Conservation (phyloP, 2,329 filamentous ascomycete genomes). For the Fusarium camptoceras region DNA sequence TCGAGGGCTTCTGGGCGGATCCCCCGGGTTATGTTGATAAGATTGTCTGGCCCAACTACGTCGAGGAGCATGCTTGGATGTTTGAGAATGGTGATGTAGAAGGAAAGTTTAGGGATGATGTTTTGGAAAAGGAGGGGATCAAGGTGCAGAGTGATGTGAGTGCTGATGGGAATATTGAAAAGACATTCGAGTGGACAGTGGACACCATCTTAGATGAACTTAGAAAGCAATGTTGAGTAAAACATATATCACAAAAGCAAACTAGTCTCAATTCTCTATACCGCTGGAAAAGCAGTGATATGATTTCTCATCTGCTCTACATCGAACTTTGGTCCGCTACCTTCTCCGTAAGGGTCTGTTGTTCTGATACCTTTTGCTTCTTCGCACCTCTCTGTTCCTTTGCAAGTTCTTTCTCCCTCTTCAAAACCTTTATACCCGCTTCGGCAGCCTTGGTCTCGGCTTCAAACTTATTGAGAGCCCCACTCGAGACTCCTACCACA, state of each 20-base stretch:
- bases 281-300: background rate
- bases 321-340: background rate
- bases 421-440: conserved; percentile 57
- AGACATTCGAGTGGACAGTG: conserved; percentile 76
- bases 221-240: conserved; percentile 44
- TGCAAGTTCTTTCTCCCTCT: conserved; percentile 26
- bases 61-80: conserved; percentile 81
- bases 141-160: conserved; percentile 60
- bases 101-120: conserved; percentile 61
- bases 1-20: conserved; percentile 94
- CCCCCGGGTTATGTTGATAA: conserved; percentile 94
- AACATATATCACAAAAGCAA: background rate
- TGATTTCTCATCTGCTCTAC: background rate
- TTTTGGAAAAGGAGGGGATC: conserved; percentile 59
- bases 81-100: conserved; percentile 78
- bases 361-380: background rate
- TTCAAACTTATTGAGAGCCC: conserved; percentile 63
- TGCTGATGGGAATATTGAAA: conserved; percentile 68
- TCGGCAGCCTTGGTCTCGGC: conserved; percentile 68
- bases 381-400: background rate
- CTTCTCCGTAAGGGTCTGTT: background rate
- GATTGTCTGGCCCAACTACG: conserved; percentile 97
- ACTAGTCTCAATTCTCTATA: background rate
- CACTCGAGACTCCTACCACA: conserved; percentile 58
- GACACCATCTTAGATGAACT: conserved; percentile 66